Evolutionary conservation across 1,284 basidiomycete species (phyloP).

Genomic region (Trichosporon ovoides): DNA sequence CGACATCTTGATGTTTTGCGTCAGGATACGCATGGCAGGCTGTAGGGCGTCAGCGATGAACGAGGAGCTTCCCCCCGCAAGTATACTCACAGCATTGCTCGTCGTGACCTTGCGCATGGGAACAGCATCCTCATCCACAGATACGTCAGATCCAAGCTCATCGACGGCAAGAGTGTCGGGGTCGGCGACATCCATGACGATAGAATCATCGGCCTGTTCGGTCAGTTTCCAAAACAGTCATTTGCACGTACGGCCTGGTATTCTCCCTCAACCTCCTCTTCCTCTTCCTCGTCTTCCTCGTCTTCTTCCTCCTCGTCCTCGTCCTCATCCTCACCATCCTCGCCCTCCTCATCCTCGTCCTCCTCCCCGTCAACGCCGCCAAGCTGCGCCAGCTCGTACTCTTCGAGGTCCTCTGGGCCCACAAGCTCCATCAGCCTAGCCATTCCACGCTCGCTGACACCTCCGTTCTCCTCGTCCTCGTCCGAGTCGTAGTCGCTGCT

Average conservation of each 20-base stretch:
- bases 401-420: constrained; percentile 51
- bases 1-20: constrained; percentile 70
- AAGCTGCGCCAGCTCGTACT: constrained; percentile 33
- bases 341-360: constrained; percentile 61
- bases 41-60: no score
- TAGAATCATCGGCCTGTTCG: constrained; percentile 31
- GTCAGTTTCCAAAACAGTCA: not conserved
- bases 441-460: constrained; percentile 77
- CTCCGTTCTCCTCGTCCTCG: constrained; percentile 71
- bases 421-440: constrained; percentile 60
- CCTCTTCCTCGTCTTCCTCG: constrained; percentile 49
- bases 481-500: constrained; percentile 49
- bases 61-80: no score
- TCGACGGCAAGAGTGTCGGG: constrained; percentile 60
- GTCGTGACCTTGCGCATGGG: constrained; percentile 74
- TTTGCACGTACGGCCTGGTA: constrained; percentile 10
- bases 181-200: constrained; percentile 48
- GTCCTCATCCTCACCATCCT: constrained; percentile 61
- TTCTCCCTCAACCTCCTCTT: no score
- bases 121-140: constrained; percentile 68
- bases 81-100: constrained; percentile 60
- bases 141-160: constrained; percentile 58
- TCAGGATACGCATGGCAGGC: constrained; percentile 70
- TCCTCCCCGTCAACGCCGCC: constrained; percentile 26
- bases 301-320: constrained; percentile 55